Percentiles rank a stretch among this genome's conserved stretches.
Evolutionary conservation across 1,284 basidiomycete species (phyloP).

Genomic region (Tilletia indica): DNA sequence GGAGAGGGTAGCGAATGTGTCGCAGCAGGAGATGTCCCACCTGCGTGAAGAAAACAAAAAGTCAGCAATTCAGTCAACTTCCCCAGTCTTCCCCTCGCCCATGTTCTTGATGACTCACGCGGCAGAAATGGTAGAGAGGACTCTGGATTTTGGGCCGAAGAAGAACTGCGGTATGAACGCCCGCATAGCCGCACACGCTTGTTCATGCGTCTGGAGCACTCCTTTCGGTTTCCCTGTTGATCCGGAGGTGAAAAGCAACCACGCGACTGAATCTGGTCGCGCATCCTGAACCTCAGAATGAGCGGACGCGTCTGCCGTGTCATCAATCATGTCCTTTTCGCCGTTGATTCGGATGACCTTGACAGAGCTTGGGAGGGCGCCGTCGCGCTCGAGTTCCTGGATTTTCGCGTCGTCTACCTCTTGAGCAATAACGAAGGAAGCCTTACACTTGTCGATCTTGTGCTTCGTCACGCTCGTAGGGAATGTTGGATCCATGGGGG

Average conservation of each 20-base stretch:
- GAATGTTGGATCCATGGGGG: constrained; percentile 5
- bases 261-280: neutral
- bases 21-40: constrained; percentile 7
- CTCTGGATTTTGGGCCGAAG: neutral
- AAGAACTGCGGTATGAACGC: neutral
- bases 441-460: neutral
- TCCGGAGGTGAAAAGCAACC: neutral
- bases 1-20: neutral
- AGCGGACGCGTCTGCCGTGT: neutral
- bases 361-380: neutral
- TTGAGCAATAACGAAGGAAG: neutral
- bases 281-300: neutral
- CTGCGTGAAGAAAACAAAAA: neutral
- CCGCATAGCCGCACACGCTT: neutral
- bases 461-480: neutral
- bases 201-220: neutral
- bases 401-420: neutral
- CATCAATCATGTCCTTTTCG: neutral
- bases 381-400: neutral
- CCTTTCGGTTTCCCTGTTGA: neutral
- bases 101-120: neutral
- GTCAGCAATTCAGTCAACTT: neutral
- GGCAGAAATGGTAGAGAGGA: neutral
- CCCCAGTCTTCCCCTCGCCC: too few relatives aligned
- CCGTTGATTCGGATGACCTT: neutral